Percentiles rank a stretch among this genome's conserved stretches.
These are phyloP conservation scores for Huiozyma sinensis DNA, from an alignment of 805 yeast species.

Conservation along the genomic window DNA sequence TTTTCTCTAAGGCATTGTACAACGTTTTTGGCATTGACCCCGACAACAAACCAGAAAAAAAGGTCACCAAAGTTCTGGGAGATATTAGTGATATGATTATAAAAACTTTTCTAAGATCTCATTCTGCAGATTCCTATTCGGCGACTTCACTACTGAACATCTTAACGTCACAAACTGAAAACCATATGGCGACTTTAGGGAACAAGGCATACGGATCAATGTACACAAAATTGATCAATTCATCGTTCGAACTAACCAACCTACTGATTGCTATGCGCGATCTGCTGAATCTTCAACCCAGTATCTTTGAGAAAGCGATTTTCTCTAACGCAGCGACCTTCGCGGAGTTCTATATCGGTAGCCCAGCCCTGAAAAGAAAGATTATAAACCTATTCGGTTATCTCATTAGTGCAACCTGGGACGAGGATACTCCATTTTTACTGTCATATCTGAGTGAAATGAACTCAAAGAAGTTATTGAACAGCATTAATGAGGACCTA, in stretches of 20 bases:
- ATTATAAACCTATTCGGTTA: constrained; percentile 48
- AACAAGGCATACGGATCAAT: constrained; percentile 11
- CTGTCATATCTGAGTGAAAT: constrained; percentile 70
- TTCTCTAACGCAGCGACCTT: constrained; percentile 47
- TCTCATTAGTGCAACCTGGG: constrained; percentile 48
- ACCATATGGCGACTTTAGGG: constrained; percentile 27
- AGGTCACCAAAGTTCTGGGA: constrained; percentile 41
- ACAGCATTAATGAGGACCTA: constrained; percentile 51
- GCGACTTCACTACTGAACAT: constrained; percentile 14
- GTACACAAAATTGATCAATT: constrained; percentile 33
- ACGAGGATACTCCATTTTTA: constrained; percentile 59
- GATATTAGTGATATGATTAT: constrained; percentile 38
- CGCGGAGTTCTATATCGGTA: constrained; percentile 41
- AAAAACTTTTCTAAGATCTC: constrained; percentile 44
- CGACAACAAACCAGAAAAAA: constrained; percentile 26
- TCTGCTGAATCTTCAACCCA: constrained; percentile 37
- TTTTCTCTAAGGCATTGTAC: constrained; percentile 45
- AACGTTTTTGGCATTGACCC: constrained; percentile 47
- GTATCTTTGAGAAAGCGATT: constrained; percentile 53
- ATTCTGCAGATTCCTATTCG: constrained; percentile 39
- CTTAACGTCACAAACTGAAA: constrained; percentile 9
- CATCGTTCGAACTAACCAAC: constrained; percentile 46
- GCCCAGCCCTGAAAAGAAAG: constrained; percentile 36
- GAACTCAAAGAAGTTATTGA: constrained; percentile 47
- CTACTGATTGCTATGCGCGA: constrained; percentile 49